A percentile compares a stretch with the other conserved stretches of the same genome.
Evolutionary conservation across 192 early-diverging fungal species (phyloP).

Genomic region (Endogone sp.): DNA sequence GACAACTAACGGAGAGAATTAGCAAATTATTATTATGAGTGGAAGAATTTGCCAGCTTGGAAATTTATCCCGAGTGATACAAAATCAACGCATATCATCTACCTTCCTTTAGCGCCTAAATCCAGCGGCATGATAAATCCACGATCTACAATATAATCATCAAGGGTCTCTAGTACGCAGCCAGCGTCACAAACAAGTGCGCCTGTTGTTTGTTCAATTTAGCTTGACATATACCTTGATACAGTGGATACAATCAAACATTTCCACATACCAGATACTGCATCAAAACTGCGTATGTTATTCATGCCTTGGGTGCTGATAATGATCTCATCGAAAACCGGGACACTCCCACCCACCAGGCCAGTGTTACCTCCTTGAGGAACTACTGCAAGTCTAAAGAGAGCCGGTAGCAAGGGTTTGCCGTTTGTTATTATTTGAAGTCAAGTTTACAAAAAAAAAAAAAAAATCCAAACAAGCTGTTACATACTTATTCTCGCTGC

Average conservation of each 20-base stretch:
- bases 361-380: conserved; percentile 99
- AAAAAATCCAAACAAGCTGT: too few relatives aligned
- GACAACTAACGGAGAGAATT: conserved; percentile 59
- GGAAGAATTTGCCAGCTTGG: too few relatives aligned
- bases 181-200: conserved; percentile 91
- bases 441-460: too few relatives aligned
- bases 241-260: not conserved
- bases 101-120: conserved; percentile 77
- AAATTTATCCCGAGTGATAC: too few relatives aligned
- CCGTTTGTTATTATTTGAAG: not conserved
- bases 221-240: not conserved
- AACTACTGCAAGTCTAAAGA: conserved; percentile 73
- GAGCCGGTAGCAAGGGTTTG: too few relatives aligned
- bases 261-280: conserved; percentile 41
- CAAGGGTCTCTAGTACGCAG: conserved; percentile 86
- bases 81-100: too few relatives aligned
- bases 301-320: conserved; percentile 79
- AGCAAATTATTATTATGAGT: not conserved
- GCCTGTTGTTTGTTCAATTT: conserved; percentile 36
- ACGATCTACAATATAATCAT: conserved; percentile 76
- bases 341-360: conserved; percentile 92
- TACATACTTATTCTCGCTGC: conserved; percentile 61
- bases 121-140: conserved; percentile 94
- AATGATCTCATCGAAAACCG: conserved; percentile 95
- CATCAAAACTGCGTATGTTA: conserved; percentile 69